Evolutionary conservation across 441 rosid genomes (phyloP).

Genomic region (Lepidium campestre): DNA sequence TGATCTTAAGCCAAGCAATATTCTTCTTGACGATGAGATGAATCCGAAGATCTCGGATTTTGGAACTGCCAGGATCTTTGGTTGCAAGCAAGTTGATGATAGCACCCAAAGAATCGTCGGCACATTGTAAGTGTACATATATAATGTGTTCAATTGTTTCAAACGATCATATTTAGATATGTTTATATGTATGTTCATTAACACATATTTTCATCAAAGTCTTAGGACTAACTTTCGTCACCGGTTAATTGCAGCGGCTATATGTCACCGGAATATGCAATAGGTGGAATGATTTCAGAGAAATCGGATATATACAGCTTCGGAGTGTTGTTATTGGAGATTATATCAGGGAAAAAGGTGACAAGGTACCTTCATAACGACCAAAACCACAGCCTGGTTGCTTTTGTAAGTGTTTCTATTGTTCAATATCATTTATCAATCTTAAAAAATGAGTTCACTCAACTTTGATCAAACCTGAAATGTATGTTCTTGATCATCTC

Average conservation of each 20-base stretch:
- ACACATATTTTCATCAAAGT: neutral
- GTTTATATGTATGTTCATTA: too few species aligned
- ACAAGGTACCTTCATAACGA: too few species aligned
- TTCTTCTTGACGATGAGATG: conserved; percentile 34
- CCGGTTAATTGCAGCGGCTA: conserved; percentile 21
- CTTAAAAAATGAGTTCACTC: too few species aligned
- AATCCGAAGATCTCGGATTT: conserved; percentile 45
- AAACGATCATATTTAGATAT: too few species aligned
- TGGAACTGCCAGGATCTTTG: conserved; percentile 40
- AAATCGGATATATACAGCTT: conserved; percentile 29
- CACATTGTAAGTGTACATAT: conserved; percentile 29
- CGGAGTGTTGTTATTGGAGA: conserved; percentile 3
- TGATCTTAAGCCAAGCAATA: conserved; percentile 37
- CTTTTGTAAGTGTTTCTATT: too few species aligned
- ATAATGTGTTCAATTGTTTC: neutral
- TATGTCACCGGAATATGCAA: conserved; percentile 37
- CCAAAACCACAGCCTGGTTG: too few species aligned
- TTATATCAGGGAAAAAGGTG: too few species aligned
- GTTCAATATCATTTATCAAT: too few species aligned
- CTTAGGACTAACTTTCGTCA: neutral
- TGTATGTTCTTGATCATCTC: too few species aligned
- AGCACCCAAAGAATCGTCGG: conserved; percentile 34
- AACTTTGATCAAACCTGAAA: too few species aligned
- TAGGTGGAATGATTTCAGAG: conserved; percentile 10
- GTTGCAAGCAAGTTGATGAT: conserved; percentile 25